These are phyloP conservation scores for Metahyphopichia silvanorum DNA, from an alignment of 805 yeast genomes.

Conservation along the genomic window DNA sequence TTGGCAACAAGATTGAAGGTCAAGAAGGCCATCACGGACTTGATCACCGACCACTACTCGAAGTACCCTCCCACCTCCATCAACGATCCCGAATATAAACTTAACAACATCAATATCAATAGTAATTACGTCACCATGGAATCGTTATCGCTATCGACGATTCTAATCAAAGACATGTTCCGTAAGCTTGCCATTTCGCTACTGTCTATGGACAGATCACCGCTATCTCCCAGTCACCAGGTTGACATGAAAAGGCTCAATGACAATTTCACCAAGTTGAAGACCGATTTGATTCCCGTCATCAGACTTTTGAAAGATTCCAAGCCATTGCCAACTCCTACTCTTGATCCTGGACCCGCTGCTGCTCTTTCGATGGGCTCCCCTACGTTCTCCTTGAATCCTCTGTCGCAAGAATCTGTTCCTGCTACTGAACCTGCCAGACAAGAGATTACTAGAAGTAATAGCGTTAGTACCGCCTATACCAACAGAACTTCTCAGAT, in stretches of 20 bases:
- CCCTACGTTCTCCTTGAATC: constrained; percentile 25
- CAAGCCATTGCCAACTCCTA: constrained; percentile 67
- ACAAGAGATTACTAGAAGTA: constrained; percentile 6
- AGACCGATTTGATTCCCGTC: constrained; percentile 65
- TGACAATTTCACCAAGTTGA: constrained; percentile 53
- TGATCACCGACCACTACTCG: constrained; percentile 38
- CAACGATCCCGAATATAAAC: constrained; percentile 24
- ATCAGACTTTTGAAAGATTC: constrained; percentile 60
- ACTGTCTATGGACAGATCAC: constrained; percentile 8
- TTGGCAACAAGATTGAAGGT: constrained; percentile 57
- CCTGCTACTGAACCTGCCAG: neutral
- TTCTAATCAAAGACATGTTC: constrained; percentile 34
- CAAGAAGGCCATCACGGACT: constrained; percentile 55
- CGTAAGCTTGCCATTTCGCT: constrained; percentile 18
- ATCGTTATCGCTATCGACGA: constrained; percentile 32
- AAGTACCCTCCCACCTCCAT: constrained; percentile 19
- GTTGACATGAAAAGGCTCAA: constrained; percentile 39
- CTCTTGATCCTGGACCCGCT: constrained; percentile 38
- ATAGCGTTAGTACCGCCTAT: constrained; percentile 6
- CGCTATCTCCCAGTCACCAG: constrained; percentile 12
- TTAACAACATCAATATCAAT: constrained; percentile 31
- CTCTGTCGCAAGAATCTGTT: constrained; percentile 11
- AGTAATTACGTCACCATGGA: constrained; percentile 34
- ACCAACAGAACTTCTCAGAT: constrained; percentile 4
- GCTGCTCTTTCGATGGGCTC: constrained; percentile 15